phyloP scores from a whole-genome alignment of 495 filamentous ascomycete genomes.

The Pyronema omphalodes region DNA sequence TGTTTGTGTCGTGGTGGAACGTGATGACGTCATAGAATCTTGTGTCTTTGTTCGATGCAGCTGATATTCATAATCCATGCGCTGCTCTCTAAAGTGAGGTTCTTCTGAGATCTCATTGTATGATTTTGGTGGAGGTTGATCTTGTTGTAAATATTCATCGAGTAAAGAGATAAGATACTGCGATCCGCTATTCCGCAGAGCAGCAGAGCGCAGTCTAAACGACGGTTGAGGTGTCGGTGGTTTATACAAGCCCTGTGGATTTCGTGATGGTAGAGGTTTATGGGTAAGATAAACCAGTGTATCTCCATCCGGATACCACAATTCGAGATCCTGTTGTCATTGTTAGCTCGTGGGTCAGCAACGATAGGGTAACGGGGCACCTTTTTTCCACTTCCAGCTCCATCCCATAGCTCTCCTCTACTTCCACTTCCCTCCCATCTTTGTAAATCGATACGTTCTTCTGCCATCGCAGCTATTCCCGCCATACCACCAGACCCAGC shows the following conservation, averaged over 20 bases:
- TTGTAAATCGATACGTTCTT: conserved; percentile 16
- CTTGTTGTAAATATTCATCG: conserved; percentile 33
- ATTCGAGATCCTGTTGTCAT: conserved; percentile 34
- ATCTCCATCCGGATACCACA: conserved; percentile 45
- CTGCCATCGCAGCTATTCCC: conserved; percentile 14
- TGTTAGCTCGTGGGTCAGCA: not conserved
- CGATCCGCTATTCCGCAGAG: conserved; percentile 38
- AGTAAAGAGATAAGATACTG: conserved; percentile 34
- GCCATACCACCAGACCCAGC: not conserved
- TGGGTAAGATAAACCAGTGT: conserved; percentile 38
- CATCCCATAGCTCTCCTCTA: conserved; percentile 19
- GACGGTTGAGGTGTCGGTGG: conserved; percentile 33
- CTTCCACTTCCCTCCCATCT: conserved; percentile 21
- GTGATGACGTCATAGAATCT: conserved; percentile 14
- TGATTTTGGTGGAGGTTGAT: conserved; percentile 18
- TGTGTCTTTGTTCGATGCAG: conserved; percentile 15
- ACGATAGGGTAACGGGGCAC: not conserved
- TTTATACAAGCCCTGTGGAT: conserved; percentile 20
- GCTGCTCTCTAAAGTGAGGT: conserved; percentile 22
- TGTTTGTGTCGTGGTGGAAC: conserved; percentile 24
- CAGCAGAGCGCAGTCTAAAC: conserved; percentile 37
- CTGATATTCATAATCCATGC: conserved; percentile 24
- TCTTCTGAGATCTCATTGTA: conserved; percentile 26
- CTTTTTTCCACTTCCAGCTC: conserved; percentile 13
- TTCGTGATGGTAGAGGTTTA: conserved; percentile 15